Evolutionary conservation across 1,284 basidiomycete genomes (phyloP).

Genomic region (Melampsora americana): DNA sequence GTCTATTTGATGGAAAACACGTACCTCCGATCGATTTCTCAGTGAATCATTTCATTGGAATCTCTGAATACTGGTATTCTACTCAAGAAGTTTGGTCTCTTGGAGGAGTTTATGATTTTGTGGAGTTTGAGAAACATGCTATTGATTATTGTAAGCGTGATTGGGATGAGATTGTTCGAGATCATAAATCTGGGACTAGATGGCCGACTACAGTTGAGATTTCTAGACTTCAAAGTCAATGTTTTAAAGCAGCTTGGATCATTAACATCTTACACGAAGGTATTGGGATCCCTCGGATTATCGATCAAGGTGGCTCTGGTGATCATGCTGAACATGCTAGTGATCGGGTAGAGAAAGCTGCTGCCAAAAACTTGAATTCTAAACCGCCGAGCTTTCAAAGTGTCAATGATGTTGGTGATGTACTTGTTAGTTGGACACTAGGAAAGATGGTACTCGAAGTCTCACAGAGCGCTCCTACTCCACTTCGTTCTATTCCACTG

Average conservation of each 20-base stretch:
- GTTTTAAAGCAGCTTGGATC: conserved; percentile 99
- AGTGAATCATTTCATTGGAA: conserved; percentile 71
- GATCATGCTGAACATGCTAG: conserved; percentile 59
- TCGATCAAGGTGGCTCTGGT: conserved; percentile 70
- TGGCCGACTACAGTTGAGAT: conserved; percentile 63
- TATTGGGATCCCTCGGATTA: conserved; percentile 84
- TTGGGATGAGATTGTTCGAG: conserved; percentile 71
- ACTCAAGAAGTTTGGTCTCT: conserved; percentile 77
- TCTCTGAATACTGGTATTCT: conserved; percentile 99
- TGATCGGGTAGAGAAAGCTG: conserved; percentile 67
- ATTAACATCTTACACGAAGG: conserved; percentile 94
- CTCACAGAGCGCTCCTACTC: conserved; percentile 18
- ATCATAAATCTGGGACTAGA: conserved; percentile 63
- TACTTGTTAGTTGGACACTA: conserved; percentile 94
- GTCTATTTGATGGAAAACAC: conserved; percentile 94
- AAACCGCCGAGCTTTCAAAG: conserved; percentile 74
- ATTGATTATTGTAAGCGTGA: conserved; percentile 75
- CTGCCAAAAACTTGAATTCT: conserved; percentile 55
- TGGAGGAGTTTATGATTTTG: conserved; percentile 91
- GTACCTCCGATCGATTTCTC: conserved; percentile 62
- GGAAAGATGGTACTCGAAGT: conserved; percentile 98
- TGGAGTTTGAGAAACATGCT: conserved; percentile 90
- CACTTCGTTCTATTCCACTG: not conserved
- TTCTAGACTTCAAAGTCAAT: conserved; percentile 87
- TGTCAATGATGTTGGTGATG: conserved; percentile 82